Base-by-base conservation (phyloP, 495 filamentous ascomycete species). In the Lepraria neglecta region DNA sequence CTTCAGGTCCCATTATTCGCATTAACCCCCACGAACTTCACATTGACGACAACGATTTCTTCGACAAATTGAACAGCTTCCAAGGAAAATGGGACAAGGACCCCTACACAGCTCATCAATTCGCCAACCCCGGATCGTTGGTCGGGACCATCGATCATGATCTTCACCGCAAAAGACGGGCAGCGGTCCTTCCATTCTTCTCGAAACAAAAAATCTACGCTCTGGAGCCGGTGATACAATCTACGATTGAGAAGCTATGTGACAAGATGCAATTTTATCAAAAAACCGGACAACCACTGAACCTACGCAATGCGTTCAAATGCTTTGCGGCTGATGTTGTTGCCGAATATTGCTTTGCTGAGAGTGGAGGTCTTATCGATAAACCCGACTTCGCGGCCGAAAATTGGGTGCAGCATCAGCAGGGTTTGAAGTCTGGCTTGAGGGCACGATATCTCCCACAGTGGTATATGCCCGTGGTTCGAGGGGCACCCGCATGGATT, bases 131-230 rank as follows among this genome's bases (percentile, higher is more conserved):
- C 6, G 40, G 55, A 9, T 74, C 75, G 0, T 72, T 72, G 11
- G 75, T 83, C 40, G 72, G 72, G 11, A 83, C 81, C 2, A 65
- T 79, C 27, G 60, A 67, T 43, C 75, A 78, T 61, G 74, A 80
- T 21, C 65, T 77, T 14, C 81, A 84, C 67, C 69, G 74, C 6
- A 62, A 69, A 11, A 74, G 81, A 6, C 77, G 80, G 35, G 66
- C 60, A 11, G 72, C 77, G 58, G 59, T 68, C 66, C 27, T 60
- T 19, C 56, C 43, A 1, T 70, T 64, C 42, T 68, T 67, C 45
- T 67, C 63, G 9, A 65, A 65, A 46, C 59, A 63, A 48, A 56
- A 51, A 10, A 64, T 68, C 10, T 51, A 55, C 19, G 50, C 42
- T 45, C 43, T 64, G n/a, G 60, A 57, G 28, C 33, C 51, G 1